Evolutionary conservation across 208 protist species (phyloP).

Genomic region (Leptomonas seymouri): DNA sequence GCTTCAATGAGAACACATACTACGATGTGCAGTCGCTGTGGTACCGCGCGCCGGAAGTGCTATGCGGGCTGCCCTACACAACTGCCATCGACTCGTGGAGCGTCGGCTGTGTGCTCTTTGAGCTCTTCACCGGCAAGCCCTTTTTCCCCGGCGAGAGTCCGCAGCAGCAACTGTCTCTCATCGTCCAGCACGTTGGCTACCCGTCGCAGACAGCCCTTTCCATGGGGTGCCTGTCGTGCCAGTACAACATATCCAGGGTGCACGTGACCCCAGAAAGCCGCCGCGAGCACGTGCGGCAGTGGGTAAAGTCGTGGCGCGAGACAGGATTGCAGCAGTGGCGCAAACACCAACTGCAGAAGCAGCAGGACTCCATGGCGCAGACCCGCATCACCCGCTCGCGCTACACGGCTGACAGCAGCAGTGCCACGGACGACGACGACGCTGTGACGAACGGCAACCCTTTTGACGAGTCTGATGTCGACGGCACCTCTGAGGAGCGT

Average conservation of each 20-base stretch:
- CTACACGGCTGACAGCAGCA: constrained; percentile 23
- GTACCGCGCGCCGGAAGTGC: constrained; percentile 94
- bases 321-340: constrained; percentile 29
- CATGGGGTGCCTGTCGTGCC: constrained; percentile 38
- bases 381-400: neutral
- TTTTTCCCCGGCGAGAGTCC: constrained; percentile 93
- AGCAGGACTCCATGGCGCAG: constrained; percentile 13
- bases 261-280: constrained; percentile 19
- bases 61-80: constrained; percentile 91
- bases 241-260: constrained; percentile 42
- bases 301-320: constrained; percentile 32
- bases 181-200: constrained; percentile 90
- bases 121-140: constrained; percentile 91
- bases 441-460: constrained; percentile 25
- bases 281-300: constrained; percentile 34
- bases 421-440: constrained; percentile 23
- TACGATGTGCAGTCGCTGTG: constrained; percentile 96
- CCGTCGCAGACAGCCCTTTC: constrained; percentile 78
- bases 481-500: constrained; percentile 40
- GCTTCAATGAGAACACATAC: constrained; percentile 95
- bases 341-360: constrained; percentile 35
- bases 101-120: constrained; percentile 92
- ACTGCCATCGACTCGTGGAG: constrained; percentile 93
- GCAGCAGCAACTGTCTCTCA: constrained; percentile 89
- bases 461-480: constrained; percentile 27